Percentiles rank a stretch among this genome's conserved stretches.
These are phyloP conservation scores for Podospora tetraspora DNA, from an alignment of 495 filamentous ascomycete genomes.

Conservation along the genomic window DNA sequence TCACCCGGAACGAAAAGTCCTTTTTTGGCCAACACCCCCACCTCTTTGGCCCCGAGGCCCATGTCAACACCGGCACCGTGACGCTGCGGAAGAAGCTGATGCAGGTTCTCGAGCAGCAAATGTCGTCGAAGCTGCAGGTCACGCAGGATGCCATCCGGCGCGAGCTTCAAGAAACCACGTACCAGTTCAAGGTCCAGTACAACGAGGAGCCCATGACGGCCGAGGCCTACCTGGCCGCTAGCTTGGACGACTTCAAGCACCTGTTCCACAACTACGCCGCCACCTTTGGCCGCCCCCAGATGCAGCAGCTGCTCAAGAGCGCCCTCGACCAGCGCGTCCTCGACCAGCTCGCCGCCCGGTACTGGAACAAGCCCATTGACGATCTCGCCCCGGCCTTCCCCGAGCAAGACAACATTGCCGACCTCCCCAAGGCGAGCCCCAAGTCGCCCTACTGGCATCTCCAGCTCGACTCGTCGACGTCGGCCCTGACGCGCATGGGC, in stretches of 20 bases:
- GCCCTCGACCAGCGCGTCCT: slow-evolving; percentile 93
- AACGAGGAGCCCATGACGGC: slow-evolving; percentile 93
- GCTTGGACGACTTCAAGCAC: slow-evolving; percentile 94
- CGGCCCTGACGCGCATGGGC: slow-evolving; percentile 84
- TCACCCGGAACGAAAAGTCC: slow-evolving; percentile 79
- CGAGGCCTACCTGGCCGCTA: slow-evolving; percentile 93
- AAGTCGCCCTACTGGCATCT: slow-evolving; percentile 87
- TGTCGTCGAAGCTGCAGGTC: slow-evolving; percentile 81
- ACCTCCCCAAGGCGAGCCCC: slow-evolving; percentile 75
- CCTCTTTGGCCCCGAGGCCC: slow-evolving; percentile 69
- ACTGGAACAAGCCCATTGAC: slow-evolving; percentile 95
- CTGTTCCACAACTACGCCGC: slow-evolving; percentile 91
- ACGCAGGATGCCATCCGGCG: slow-evolving; percentile 90
- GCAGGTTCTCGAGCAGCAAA: slow-evolving; percentile 93
- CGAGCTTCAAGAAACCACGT: slow-evolving; percentile 93
- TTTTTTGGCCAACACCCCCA: slow-evolving; percentile 81
- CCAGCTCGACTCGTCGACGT: slow-evolving; percentile 88
- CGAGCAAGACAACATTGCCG: slow-evolving; percentile 67
- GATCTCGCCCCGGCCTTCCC: slow-evolving; percentile 56
- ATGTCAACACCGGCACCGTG: slow-evolving; percentile 71
- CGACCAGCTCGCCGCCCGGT: slow-evolving; percentile 88
- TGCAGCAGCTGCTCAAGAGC: slow-evolving; percentile 81
- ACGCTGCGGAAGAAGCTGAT: slow-evolving; percentile 92
- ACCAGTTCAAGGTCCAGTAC: slow-evolving; percentile 99
- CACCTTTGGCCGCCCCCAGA: slow-evolving; percentile 81